These are phyloP conservation scores for Termitomyces sp. DNA, from an alignment of 768 basidiomycete genomes.

Conservation along the genomic window DNA sequence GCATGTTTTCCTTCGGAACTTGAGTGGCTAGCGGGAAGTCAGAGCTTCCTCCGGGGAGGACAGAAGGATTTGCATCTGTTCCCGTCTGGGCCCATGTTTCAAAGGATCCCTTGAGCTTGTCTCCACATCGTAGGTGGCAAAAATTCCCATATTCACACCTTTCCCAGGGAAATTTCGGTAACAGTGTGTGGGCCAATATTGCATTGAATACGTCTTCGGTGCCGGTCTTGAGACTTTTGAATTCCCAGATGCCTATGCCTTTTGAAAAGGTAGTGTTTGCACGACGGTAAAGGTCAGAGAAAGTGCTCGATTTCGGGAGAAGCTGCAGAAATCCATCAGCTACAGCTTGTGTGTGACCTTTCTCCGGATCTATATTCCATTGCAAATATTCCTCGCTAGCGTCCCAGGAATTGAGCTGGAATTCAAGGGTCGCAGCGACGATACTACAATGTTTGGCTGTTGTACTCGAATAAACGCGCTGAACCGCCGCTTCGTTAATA, in stretches of 20 bases:
- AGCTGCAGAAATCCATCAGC: not conserved
- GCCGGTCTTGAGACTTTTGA: not conserved
- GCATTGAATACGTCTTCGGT: not conserved
- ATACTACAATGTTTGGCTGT: not conserved
- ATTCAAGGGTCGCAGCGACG: constrained; percentile 3
- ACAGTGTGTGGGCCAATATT: not conserved
- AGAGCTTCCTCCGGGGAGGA: not conserved
- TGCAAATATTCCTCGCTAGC: not conserved
- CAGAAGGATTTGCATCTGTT: not conserved
- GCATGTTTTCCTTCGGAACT: not conserved
- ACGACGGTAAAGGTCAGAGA: not conserved
- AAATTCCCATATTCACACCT: not conserved
- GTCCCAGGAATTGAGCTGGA: not conserved
- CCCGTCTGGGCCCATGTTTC: not conserved
- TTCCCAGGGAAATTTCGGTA: not conserved
- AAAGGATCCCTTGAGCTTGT: not conserved
- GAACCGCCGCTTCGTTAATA: not conserved
- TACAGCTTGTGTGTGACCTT: not conserved
- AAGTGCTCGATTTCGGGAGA: not conserved
- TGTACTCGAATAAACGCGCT: not conserved
- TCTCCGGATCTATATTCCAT: not conserved
- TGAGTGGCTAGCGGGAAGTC: not conserved
- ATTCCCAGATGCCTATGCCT: not conserved
- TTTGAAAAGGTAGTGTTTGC: not conserved
- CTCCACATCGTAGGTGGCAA: not conserved